phyloP scores from a whole-genome alignment of 2,329 filamentous ascomycete genomes.

The Fusarium brachygibbosum region DNA sequence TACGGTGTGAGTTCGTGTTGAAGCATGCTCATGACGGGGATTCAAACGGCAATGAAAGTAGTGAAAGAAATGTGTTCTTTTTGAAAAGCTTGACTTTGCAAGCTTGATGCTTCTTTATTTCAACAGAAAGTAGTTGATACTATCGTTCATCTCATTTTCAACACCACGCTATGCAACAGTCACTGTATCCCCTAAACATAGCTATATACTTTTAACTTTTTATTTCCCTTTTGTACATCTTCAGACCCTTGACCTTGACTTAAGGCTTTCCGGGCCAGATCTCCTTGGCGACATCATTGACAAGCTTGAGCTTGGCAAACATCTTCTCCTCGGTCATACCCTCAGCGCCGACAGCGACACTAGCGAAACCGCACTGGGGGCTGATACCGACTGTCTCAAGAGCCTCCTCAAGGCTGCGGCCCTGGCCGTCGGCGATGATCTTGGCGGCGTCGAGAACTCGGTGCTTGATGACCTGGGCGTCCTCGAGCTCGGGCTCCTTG shows the following conservation, averaged over 20 bases:
- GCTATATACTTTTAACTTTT: constrained; percentile 14
- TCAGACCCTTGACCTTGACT: not conserved
- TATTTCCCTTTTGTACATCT: not conserved
- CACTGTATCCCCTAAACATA: not conserved
- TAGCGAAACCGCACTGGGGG: constrained; percentile 79
- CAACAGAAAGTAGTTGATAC: too few relatives aligned
- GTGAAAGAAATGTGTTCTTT: too few relatives aligned
- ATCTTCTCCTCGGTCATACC: constrained; percentile 75
- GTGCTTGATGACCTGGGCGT: constrained; percentile 66
- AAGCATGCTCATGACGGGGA: too few relatives aligned
- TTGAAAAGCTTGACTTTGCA: too few relatives aligned
- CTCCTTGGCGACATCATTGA: constrained; percentile 74
- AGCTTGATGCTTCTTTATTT: too few relatives aligned
- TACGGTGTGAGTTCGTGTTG: too few relatives aligned
- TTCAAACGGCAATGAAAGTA: too few relatives aligned
- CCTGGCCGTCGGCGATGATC: constrained; percentile 74
- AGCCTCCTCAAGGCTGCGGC: constrained; percentile 72
- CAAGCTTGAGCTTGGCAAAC: constrained; percentile 77
- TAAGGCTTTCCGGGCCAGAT: constrained; percentile 65
- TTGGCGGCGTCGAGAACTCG: constrained; percentile 71
- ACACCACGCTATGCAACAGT: too few relatives aligned
- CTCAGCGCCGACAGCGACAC: constrained; percentile 75
- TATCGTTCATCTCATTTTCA: too few relatives aligned
- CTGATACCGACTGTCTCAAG: constrained; percentile 75
- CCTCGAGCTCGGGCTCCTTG: constrained; percentile 71